phyloP scores from a whole-genome alignment of 2,329 filamentous ascomycete species.

The Nannizzia gypsea region DNA sequence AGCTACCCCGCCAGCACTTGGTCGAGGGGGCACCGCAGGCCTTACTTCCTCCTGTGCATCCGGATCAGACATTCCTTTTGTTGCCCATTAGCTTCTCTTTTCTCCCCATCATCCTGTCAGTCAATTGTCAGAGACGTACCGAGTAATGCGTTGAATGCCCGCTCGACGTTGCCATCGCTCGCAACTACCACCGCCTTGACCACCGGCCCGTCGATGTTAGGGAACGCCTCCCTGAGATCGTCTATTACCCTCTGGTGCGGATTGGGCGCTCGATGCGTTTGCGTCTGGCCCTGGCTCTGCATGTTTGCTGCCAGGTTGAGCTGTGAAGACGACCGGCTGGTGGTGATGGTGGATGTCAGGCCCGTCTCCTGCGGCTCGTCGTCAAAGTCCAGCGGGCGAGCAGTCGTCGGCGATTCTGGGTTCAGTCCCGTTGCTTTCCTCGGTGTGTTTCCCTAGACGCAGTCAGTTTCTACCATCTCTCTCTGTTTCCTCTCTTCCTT shows the following conservation, averaged over 20 bases:
- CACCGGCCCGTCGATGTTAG: constrained; percentile 63
- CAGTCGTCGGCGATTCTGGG: constrained; percentile 45
- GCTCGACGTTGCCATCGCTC: constrained; percentile 77
- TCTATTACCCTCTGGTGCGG: constrained; percentile 74
- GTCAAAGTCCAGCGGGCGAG: constrained; percentile 46
- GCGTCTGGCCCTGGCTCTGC: constrained; percentile 53
- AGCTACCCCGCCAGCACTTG: constrained; percentile 39
- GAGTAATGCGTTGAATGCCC: constrained; percentile 87
- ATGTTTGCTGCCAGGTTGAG: constrained; percentile 36
- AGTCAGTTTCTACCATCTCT: too few relatives aligned
- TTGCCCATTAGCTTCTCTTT: not conserved
- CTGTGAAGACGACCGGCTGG: constrained; percentile 21
- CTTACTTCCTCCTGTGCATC: constrained; percentile 51
- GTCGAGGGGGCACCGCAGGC: constrained; percentile 71
- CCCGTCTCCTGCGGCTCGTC: constrained; percentile 38
- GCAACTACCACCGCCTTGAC: constrained; percentile 80
- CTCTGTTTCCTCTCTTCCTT: not conserved
- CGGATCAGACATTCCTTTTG: constrained; percentile 74
- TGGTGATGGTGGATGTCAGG: constrained; percentile 20
- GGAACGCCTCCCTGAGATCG: constrained; percentile 89
- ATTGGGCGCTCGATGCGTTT: constrained; percentile 51
- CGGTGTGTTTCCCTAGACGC: not conserved
- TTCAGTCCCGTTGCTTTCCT: constrained; percentile 17
- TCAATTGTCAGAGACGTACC: constrained; percentile 36
- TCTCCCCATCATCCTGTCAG: too few relatives aligned